Evolutionary conservation across 1,139 yeast species (phyloP), one percentile per base, ranked within the genome.

Genomic region (Saccharomyces hybrid): DNA sequence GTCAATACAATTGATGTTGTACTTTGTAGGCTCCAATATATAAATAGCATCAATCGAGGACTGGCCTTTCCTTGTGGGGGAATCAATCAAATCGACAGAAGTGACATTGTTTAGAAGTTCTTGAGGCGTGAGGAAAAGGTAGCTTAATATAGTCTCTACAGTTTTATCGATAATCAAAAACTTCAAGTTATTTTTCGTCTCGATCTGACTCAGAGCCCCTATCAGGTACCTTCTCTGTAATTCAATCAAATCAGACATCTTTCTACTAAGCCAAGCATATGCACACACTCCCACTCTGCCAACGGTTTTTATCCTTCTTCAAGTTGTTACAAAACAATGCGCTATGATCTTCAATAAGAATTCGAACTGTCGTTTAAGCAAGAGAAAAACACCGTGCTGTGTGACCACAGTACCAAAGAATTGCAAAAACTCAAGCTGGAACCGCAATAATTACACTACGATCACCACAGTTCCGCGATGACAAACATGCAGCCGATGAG

Each of bases 41-140:
- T 85, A 85, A 1, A 85, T 68, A 2, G 84, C 89, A 60, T 80
- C 87, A 50, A 80, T 76, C 38, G 75, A 75, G 11, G 70, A 70
- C 66, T 78, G 83, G 9, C 78, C 73, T 52, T 72, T 76, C 52
- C 86, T 73, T 51, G 71, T 70, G 5, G 61, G 57, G 14, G 78
- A 68, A 61, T 83, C 88, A 23, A 84, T 74, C 52, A 74, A 69
- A 61, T 81, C 84, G 47, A 82, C 76, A 13, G 83, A 80, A 16
- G 75, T 74, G 30, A 75, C 78, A 60, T 68, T 59, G 46, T 70
- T 70, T 25, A 77, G 61, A 7, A 76, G 62, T 41, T 73, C 75
- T 38, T 68, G 72, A 14, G 68, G 69, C 11, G 63, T 63, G 5
- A 70, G 63, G 48, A 77, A 65, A 13, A 71, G 59, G 28, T 64